Conservation (phyloP, 176 grass and related monocot species). For the Oryza officinalis region DNA sequence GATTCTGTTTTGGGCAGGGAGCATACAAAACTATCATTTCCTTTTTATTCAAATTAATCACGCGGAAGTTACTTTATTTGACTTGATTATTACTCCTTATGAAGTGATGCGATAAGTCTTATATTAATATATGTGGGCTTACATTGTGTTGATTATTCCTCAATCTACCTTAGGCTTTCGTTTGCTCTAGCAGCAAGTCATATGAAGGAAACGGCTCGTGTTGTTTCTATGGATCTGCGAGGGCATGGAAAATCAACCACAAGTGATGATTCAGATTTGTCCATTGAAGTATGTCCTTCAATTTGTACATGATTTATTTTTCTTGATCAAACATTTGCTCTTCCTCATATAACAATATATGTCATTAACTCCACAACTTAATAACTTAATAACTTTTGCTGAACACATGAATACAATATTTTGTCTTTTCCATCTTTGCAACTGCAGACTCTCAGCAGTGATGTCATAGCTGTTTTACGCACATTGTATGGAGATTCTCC, state of each 20-base stretch:
- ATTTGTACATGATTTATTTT: slow-evolving; percentile 8
- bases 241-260: slow-evolving; percentile 88
- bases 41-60: neutral
- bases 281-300: slow-evolving; percentile 71
- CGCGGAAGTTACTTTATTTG: neutral
- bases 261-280: slow-evolving; percentile 80
- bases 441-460: slow-evolving; percentile 83
- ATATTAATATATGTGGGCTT: slow-evolving; percentile 17
- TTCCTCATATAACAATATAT: neutral
- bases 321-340: neutral
- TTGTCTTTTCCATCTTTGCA: slow-evolving; percentile 13
- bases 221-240: slow-evolving; percentile 85
- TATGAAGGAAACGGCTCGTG: slow-evolving; percentile 81
- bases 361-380: neutral
- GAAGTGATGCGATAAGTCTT: neutral
- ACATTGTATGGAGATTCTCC: slow-evolving; percentile 74
- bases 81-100: neutral
- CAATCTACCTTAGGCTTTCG: slow-evolving; percentile 74
- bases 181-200: slow-evolving; percentile 79
- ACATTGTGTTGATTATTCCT: slow-evolving; percentile 15
- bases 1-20: neutral
- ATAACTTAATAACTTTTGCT: neutral
- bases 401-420: neutral
- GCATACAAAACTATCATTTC: neutral
- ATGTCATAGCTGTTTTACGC: slow-evolving; percentile 69